Conservation (phyloP, 2,329 filamentous ascomycete species). For the Stagonosporopsis vannaccii region DNA sequence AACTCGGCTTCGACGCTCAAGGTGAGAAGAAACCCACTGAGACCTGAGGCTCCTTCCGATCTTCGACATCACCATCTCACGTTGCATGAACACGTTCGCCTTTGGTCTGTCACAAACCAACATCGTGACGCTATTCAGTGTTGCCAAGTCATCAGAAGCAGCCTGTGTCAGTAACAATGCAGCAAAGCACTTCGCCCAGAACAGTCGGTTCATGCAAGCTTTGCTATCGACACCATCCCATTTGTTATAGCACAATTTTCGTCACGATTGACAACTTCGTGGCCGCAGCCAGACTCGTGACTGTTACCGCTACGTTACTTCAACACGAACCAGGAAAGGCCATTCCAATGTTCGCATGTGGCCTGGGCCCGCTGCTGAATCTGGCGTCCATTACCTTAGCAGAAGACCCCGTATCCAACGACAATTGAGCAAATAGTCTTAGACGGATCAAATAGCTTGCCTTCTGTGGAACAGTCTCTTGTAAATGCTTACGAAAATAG, state of each 20-base stretch:
- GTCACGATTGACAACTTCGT: neutral
- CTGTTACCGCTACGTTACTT: neutral
- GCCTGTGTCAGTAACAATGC: neutral
- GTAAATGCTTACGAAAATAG: slow-evolving; percentile 1
- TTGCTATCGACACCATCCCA: neutral
- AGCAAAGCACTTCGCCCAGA: neutral
- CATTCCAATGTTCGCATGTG: neutral
- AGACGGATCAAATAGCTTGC: neutral
- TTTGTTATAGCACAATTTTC: neutral
- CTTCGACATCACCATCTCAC: neutral
- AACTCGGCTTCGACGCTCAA: slow-evolving; percentile 82
- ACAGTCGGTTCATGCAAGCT: neutral
- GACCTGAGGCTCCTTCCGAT: slow-evolving; percentile 28
- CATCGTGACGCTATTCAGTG: neutral
- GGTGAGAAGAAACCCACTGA: slow-evolving; percentile 67
- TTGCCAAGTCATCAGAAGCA: neutral
- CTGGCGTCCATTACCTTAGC: slow-evolving; percentile 4
- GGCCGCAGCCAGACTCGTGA: neutral
- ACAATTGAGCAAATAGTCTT: neutral
- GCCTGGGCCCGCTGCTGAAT: slow-evolving; percentile 1
- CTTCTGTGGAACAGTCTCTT: neutral
- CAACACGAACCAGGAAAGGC: neutral
- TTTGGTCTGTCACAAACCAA: neutral
- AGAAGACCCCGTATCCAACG: slow-evolving; percentile 5
- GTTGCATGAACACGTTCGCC: neutral